Percentiles rank a stretch among this genome's conserved stretches.
These are phyloP conservation scores for Pseudoneurospora amorphoporcata DNA, from an alignment of 495 filamentous ascomycete species.

Conservation along the genomic window DNA sequence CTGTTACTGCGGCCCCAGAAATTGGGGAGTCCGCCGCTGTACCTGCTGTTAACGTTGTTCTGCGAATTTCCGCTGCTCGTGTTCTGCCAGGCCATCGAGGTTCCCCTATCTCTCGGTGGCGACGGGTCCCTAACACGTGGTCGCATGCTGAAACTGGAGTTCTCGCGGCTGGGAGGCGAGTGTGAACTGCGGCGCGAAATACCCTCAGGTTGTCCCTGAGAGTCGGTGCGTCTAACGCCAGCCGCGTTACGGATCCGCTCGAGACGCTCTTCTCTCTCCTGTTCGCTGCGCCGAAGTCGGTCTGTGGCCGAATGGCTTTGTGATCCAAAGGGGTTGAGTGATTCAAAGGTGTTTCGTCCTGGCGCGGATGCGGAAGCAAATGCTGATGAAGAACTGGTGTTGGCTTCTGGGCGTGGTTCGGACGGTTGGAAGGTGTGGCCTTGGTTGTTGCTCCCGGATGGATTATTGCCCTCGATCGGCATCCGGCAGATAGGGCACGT, in stretches of 20 bases:
- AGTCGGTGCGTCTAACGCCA: not conserved
- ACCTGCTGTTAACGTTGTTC: not conserved
- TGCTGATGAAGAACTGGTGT: not conserved
- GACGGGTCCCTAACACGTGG: constrained; percentile 10
- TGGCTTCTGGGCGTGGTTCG: not conserved
- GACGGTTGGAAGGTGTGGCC: not conserved
- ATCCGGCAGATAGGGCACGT: constrained; percentile 84
- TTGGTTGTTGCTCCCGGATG: not conserved
- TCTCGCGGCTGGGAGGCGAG: constrained; percentile 5
- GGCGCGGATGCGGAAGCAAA: not conserved
- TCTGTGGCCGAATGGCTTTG: not conserved
- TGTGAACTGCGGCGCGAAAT: constrained; percentile 5
- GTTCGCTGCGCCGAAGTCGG: not conserved
- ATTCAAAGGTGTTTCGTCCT: not conserved
- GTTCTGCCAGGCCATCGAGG: not conserved
- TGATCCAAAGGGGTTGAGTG: not conserved
- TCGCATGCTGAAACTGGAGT: not conserved
- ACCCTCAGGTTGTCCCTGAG: not conserved
- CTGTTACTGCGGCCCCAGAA: not conserved
- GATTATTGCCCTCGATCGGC: constrained; percentile 45
- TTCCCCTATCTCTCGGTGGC: not conserved
- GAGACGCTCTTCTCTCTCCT: constrained; percentile 16
- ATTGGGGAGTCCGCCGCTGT: not conserved
- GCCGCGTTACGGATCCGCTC: constrained; percentile 13
- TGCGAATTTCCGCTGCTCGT: not conserved